A percentile compares a stretch with the other conserved stretches of the same genome.
phyloP scores from a whole-genome alignment of 495 filamentous ascomycete genomes.

The Xylaria telfairii region DNA sequence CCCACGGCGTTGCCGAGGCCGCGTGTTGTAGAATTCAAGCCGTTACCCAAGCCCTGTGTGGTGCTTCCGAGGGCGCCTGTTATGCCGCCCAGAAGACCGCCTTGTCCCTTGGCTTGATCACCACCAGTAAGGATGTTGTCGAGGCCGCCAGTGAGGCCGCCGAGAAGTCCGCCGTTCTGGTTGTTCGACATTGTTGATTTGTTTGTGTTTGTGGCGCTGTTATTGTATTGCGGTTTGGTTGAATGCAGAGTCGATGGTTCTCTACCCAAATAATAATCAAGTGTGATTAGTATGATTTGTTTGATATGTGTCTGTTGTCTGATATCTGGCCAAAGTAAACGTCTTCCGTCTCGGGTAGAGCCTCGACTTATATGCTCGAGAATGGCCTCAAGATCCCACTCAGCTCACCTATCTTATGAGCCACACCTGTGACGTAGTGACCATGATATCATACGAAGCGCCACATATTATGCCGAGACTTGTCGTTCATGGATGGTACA shows the following conservation, averaged over 20 bases:
- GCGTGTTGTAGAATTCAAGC: conserved; percentile 42
- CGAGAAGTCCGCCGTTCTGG: conserved; percentile 46
- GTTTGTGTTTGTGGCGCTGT: conserved; percentile 3
- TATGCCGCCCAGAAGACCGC: conserved; percentile 48
- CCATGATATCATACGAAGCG: conserved; percentile 19
- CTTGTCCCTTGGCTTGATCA: conserved; percentile 48
- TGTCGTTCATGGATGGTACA: not conserved
- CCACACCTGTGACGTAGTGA: conserved; percentile 35
- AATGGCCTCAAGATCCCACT: conserved; percentile 7
- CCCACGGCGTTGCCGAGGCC: conserved; percentile 44
- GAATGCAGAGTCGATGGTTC: not conserved
- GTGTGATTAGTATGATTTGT: not conserved
- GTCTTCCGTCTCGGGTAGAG: not conserved
- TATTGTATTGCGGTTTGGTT: not conserved
- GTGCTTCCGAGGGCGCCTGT: conserved; percentile 38
- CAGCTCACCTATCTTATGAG: conserved; percentile 18
- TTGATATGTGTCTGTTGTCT: not conserved
- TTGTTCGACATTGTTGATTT: conserved; percentile 41
- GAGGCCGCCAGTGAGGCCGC: conserved; percentile 44
- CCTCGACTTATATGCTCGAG: conserved; percentile 28
- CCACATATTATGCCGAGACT: conserved; percentile 27
- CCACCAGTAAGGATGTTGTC: conserved; percentile 51
- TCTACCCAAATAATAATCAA: not conserved
- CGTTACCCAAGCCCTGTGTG: conserved; percentile 45
- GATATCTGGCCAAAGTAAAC: not conserved